Base-by-base conservation (phyloP, 2,329 filamentous ascomycete genomes). In the Fusarium sp. region DNA sequence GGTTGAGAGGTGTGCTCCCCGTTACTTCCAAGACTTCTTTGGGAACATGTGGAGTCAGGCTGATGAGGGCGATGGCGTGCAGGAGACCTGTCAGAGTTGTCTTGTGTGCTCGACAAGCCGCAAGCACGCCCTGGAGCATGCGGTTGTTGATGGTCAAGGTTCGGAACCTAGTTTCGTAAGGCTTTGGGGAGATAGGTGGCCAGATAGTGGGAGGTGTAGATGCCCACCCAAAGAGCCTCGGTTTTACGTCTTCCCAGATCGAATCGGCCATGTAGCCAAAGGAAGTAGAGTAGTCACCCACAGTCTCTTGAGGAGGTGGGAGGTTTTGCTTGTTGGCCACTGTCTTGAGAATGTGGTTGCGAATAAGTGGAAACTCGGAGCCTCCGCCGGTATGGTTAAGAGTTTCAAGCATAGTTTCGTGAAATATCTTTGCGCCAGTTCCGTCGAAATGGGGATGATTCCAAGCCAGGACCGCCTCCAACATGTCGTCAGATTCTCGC, bases 11-110 rank as follows among this genome's bases (percentile, higher is more conserved):
- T 15, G 78, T 80, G 3, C 56, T 68, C 2, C 65, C 25, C 1
- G 33, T 43, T 30, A 80, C 63, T 4, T 50, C 69, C 0, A 47
- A 32, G 4, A 75, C 66, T 12, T 70, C 43, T 1, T 59, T 30
- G 1, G 54, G 60, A 25, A 37, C 12, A 0, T 74, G 72, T 2
- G 63, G 57, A 2, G 77, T 65, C 4, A 80, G 58, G 1, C 75
- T 76, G 0, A 73, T 45, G 7, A 79, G 43, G 3, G 52, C 37
- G 3, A 81, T 69, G 6, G 66, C 76, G 35, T 80, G 71, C 1
- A 81, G 15, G 3, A 80, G 60, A 7, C 72, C 78, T 4, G 80
- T 81, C 1, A 81, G 20, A 1, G 78, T 81, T 3, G 80, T 80
- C 11, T 76, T 64, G 64, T 79, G 70, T 6, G 60, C 20, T 2